Conservation (phyloP, 495 filamentous ascomycete genomes). For the Gamarada debralockiae region DNA sequence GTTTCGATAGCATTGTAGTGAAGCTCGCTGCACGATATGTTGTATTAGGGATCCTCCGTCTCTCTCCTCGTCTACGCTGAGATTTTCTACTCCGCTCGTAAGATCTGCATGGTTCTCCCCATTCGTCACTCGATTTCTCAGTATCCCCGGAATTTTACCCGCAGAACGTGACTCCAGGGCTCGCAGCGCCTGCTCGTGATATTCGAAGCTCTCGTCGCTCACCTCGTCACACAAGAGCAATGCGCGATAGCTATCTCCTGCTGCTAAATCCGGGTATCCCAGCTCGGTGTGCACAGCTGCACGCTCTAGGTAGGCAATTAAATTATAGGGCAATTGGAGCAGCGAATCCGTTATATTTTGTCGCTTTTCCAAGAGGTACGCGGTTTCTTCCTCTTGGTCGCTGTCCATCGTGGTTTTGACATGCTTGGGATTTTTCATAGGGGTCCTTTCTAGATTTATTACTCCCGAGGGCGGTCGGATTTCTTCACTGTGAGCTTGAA, state of each 20-base stretch:
- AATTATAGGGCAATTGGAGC: slow-evolving; percentile 62
- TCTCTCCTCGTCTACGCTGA: slow-evolving; percentile 29
- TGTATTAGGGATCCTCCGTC: slow-evolving; percentile 12
- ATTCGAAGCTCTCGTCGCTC: slow-evolving; percentile 62
- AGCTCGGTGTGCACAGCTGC: slow-evolving; percentile 67
- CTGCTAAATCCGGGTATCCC: slow-evolving; percentile 84
- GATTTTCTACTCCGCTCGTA: slow-evolving; percentile 17
- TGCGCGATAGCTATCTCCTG: slow-evolving; percentile 86
- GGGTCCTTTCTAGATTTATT: neutral
- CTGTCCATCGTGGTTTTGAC: slow-evolving; percentile 15
- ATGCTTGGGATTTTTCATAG: neutral
- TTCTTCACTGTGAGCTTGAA: no score
- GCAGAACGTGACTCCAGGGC: slow-evolving; percentile 28
- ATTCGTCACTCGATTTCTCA: neutral
- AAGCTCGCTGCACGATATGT: slow-evolving; percentile 36
- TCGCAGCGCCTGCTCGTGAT: slow-evolving; percentile 52
- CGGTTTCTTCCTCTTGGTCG: slow-evolving; percentile 19
- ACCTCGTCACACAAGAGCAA: slow-evolving; percentile 82
- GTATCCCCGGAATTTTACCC: slow-evolving; percentile 13
- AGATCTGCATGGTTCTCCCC: slow-evolving; percentile 8
- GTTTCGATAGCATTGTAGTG: slow-evolving; percentile 49
- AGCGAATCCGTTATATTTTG: slow-evolving; percentile 45
- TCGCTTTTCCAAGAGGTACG: slow-evolving; percentile 38
- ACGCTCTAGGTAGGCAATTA: slow-evolving; percentile 70
- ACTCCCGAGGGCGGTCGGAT: neutral